Evolutionary conservation across 371 early-diverging fungal genomes (phyloP), one percentile per base, ranked within the genome.

Genomic region (Mucor irregularis): DNA sequence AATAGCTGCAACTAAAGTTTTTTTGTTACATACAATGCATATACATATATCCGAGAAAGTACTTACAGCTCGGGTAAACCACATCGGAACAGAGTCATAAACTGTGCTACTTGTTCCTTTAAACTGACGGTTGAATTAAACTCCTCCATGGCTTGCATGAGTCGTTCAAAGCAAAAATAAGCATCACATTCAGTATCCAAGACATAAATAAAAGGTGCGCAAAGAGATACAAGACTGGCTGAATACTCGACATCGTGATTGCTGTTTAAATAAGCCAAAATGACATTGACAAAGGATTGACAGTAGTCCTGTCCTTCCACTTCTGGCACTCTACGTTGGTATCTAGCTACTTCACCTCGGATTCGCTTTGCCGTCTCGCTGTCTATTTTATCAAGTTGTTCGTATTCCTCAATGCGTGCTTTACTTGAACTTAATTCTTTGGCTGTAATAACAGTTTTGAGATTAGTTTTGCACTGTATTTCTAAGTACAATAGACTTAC

Each of bases 341-440:
- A 95, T 44, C 95, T 87, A 28, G 78, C 71, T 7, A 90, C 87
- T 60, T 96, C 96, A 47, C 92, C 92, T 29, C 94, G 90, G 29
- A 95, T 88, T 4, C 90, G 88, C 56, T 94, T 94, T 35, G 87
- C 81, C 47, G 84, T 73, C 45, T 92, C 91, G 21, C 76, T 79
- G 44, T 89, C 84, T 17, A 83, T 82, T 68, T 91, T 90, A 71
- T 89, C 89, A 49, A 90, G 80, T 39, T 78, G 85, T 21, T 81
- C 78, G 63, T 94, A 95, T 45, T 90, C 86, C 49, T 86, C 85
- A 30, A 62, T 72, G 62, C 89, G 80, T 24, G 86, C 87, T 49
- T 86, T 86, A 40, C 80, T 72, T 37, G 72, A 81, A 21, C 88
- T 84, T 16, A 90, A 57, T 64, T 91, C 93, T 66, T 86, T 83